Conservation (phyloP, 176 grass and related monocot species). For the maize (Zea mays) region Zm-B73-REFERENCE-NAM-5.0 NC_050098.1:148816001-148816500, state of each 20-base stretch:
- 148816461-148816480: constrained; percentile 46
- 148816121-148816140: constrained; percentile 82
- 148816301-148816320: constrained; percentile 77
- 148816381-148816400: constrained; percentile 79
- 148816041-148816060: neutral
- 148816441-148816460: constrained; percentile 36
- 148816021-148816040: constrained; percentile 17
- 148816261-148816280: neutral
- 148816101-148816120: constrained; percentile 92
- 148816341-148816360: constrained; percentile 87
- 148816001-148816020: constrained; percentile 37
- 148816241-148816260: constrained; percentile 3
- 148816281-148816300: neutral
- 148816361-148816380: constrained; percentile 86
- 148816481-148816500: constrained; percentile 37
- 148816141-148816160: constrained; percentile 93
- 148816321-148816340: constrained; percentile 87
- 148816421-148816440: constrained; percentile 52
- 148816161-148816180: constrained; percentile 76
- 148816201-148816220: neutral
- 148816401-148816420: constrained; percentile 53
- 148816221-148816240: neutral
- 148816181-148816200: neutral
- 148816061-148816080: constrained; percentile 50
- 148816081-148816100: constrained; percentile 90